phyloP scores from a whole-genome alignment of 2,329 filamentous ascomycete species.

The Pseudogymnoascus verrucosus region DNA sequence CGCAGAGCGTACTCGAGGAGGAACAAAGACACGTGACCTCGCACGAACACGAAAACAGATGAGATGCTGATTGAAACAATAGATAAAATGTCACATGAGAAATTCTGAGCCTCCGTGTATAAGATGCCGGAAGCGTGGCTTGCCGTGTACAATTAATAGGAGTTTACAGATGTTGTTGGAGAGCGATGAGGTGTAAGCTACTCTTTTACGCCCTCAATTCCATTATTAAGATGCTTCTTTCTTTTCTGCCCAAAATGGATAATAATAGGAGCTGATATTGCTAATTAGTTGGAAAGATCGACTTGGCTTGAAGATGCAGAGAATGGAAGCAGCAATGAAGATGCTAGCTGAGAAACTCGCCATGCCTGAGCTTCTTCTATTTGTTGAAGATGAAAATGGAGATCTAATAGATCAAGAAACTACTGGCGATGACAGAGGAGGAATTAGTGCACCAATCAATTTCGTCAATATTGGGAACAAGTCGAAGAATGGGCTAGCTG shows the following conservation, averaged over 20 bases:
- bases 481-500: neutral
- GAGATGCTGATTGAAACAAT: neutral
- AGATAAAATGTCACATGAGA: slow-evolving; percentile 36
- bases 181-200: slow-evolving; percentile 28
- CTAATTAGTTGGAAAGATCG: slow-evolving; percentile 32
- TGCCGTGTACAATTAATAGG: slow-evolving; percentile 34
- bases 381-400: neutral
- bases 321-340: slow-evolving; percentile 30
- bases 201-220: neutral
- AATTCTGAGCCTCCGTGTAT: slow-evolving; percentile 32
- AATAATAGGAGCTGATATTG: neutral
- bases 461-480: neutral
- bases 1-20: neutral
- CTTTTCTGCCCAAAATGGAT: neutral
- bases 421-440: neutral
- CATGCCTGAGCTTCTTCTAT: slow-evolving; percentile 16
- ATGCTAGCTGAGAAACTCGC: slow-evolving; percentile 19
- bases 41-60: neutral
- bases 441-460: neutral
- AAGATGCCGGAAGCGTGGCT: slow-evolving; percentile 32
- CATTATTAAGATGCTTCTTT: neutral
- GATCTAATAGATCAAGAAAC: slow-evolving; percentile 12
- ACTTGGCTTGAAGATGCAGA: slow-evolving; percentile 30
- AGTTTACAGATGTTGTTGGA: slow-evolving; percentile 36
- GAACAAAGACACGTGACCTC: neutral